Conservation (phyloP, 305 asterid species). For the Fraxinus dipetala region DNA sequence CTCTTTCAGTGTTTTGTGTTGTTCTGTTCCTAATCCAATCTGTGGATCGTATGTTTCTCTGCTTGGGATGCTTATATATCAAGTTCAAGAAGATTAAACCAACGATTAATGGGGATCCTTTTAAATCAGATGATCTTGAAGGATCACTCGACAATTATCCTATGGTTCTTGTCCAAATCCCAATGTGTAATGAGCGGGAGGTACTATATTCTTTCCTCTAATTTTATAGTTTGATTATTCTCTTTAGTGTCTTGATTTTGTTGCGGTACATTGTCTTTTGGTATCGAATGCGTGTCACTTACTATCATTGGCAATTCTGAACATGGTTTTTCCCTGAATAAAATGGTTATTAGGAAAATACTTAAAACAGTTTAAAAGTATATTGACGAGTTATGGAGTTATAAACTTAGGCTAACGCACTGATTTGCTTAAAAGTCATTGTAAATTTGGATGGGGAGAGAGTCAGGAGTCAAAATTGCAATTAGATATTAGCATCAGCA, state of each 20-base stretch:
- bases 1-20: constrained; percentile 47
- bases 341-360: neutral
- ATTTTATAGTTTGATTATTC: neutral
- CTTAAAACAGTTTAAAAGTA: neutral
- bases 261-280: neutral
- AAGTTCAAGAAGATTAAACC: constrained; percentile 57
- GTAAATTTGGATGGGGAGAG: neutral
- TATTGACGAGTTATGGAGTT: neutral
- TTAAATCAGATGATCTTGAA: constrained; percentile 39
- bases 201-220: constrained; percentile 23
- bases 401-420: neutral
- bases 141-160: constrained; percentile 34
- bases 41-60: constrained; percentile 56
- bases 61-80: constrained; percentile 59
- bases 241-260: neutral
- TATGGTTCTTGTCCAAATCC: constrained; percentile 75
- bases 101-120: constrained; percentile 37
- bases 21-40: constrained; percentile 57
- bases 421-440: neutral
- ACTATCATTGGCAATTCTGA: neutral
- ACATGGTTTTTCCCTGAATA: neutral
- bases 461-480: neutral
- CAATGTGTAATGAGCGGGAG: constrained; percentile 77
- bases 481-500: neutral
- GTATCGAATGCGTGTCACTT: neutral